phyloP scores from a whole-genome alignment of 345 rosid genomes.

The Acer saccharum region DNA sequence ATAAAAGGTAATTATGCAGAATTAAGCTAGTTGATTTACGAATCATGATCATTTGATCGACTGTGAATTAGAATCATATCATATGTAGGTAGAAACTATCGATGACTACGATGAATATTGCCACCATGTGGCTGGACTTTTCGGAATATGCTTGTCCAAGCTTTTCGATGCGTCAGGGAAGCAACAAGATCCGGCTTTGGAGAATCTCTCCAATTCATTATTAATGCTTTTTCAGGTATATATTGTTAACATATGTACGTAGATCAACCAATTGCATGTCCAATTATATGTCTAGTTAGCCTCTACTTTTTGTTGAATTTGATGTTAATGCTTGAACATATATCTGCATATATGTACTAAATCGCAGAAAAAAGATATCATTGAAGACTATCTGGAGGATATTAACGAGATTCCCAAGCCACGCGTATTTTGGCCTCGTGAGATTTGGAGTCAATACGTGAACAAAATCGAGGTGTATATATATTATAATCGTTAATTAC shows the following conservation, averaged over 20 bases:
- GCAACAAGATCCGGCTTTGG: conserved; percentile 71
- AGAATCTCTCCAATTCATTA: conserved; percentile 83
- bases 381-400: conserved; percentile 94
- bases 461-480: conserved; percentile 75
- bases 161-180: conserved; percentile 78
- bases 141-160: conserved; percentile 92
- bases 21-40: not conserved
- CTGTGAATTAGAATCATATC: no score
- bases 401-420: conserved; percentile 96
- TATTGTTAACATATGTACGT: no score
- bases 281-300: no score
- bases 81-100: conserved; percentile 76
- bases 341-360: no score
- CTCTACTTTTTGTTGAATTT: no score
- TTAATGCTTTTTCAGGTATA: conserved; percentile 95
- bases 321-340: no score
- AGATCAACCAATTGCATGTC: no score
- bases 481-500: no score
- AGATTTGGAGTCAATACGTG: conserved; percentile 88
- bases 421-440: no score
- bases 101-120: conserved; percentile 96
- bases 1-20: not conserved
- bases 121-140: conserved; percentile 95
- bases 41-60: no score
- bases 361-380: conserved; percentile 85